A percentile compares a stretch with the other conserved stretches of the same genome.
phyloP scores from a whole-genome alignment of 495 filamentous ascomycete species.

The Pyronema omphalodes region DNA sequence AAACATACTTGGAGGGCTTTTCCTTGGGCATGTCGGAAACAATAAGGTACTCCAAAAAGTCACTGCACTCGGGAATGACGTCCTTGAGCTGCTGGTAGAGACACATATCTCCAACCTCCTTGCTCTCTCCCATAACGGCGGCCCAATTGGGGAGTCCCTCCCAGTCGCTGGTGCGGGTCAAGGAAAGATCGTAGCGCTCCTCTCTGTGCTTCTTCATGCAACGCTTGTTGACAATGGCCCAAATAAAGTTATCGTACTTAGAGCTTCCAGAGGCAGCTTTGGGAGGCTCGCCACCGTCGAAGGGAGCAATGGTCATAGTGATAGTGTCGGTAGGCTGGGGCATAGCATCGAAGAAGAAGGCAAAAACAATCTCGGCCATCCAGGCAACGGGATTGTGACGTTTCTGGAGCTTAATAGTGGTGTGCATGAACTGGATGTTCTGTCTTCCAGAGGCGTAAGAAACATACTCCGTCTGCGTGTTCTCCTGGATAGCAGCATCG shows the following conservation, averaged over 20 bases:
- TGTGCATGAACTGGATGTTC: slow-evolving; percentile 79
- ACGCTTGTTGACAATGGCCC: slow-evolving; percentile 88
- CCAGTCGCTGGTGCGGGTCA: slow-evolving; percentile 83
- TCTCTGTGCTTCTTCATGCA: slow-evolving; percentile 75
- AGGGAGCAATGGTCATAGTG: slow-evolving; percentile 61
- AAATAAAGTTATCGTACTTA: slow-evolving; percentile 88
- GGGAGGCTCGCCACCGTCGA: slow-evolving; percentile 76
- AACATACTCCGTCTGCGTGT: slow-evolving; percentile 60
- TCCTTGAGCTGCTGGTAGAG: slow-evolving; percentile 69
- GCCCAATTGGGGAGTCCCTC: slow-evolving; percentile 77
- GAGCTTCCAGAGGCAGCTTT: slow-evolving; percentile 38
- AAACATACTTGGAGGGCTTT: slow-evolving; percentile 64
- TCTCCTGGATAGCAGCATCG: slow-evolving; percentile 59
- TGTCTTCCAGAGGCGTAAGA: slow-evolving; percentile 87
- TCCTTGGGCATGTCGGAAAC: slow-evolving; percentile 80
- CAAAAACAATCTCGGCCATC: slow-evolving; percentile 44
- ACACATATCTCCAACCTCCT: slow-evolving; percentile 77
- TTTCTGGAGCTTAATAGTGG: slow-evolving; percentile 66
- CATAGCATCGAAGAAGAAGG: slow-evolving; percentile 66
- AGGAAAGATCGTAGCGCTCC: slow-evolving; percentile 83
- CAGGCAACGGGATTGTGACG: slow-evolving; percentile 72
- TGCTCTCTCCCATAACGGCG: slow-evolving; percentile 90
- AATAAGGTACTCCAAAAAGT: slow-evolving; percentile 71
- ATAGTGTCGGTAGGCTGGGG: slow-evolving; percentile 45
- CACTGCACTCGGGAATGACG: slow-evolving; percentile 52